Percentiles rank a stretch among this genome's conserved stretches.
These are phyloP conservation scores for Argentina anserina DNA, from an alignment of 306 rosid species.

Conservation along the genomic window DNA sequence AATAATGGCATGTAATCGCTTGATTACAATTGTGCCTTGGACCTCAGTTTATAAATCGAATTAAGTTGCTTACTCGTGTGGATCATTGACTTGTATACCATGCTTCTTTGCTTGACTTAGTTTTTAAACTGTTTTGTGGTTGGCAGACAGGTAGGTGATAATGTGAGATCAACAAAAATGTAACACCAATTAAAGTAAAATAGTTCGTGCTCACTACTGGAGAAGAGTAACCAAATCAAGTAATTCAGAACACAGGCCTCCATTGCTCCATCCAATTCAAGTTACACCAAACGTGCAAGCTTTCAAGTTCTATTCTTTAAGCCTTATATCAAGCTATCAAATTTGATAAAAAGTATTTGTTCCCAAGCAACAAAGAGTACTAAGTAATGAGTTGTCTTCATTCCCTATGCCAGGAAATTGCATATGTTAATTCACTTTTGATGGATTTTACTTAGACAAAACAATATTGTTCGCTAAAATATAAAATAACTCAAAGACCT, in stretches of 20 bases:
- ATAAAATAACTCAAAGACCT: not conserved
- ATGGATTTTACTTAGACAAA: too few relatives aligned
- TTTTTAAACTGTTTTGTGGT: not conserved
- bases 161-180: not conserved
- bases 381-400: not conserved
- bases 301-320: conserved; percentile 15
- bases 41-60: not conserved
- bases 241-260: not conserved
- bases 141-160: too few relatives aligned
- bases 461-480: not conserved
- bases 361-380: not conserved
- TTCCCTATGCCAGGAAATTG: not conserved
- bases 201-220: too few relatives aligned
- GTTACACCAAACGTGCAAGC: not conserved
- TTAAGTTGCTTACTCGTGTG: not conserved
- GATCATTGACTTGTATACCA: not conserved
- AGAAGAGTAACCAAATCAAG: not conserved
- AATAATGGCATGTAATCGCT: not conserved
- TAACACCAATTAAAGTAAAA: not conserved
- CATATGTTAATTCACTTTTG: too few relatives aligned
- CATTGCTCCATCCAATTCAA: conserved; percentile 26
- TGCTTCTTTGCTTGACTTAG: not conserved
- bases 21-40: not conserved
- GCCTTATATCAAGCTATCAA: not conserved
- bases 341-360: not conserved